Conservation (phyloP, 306 rosid species). For the Begonia peltatifolia region DNA sequence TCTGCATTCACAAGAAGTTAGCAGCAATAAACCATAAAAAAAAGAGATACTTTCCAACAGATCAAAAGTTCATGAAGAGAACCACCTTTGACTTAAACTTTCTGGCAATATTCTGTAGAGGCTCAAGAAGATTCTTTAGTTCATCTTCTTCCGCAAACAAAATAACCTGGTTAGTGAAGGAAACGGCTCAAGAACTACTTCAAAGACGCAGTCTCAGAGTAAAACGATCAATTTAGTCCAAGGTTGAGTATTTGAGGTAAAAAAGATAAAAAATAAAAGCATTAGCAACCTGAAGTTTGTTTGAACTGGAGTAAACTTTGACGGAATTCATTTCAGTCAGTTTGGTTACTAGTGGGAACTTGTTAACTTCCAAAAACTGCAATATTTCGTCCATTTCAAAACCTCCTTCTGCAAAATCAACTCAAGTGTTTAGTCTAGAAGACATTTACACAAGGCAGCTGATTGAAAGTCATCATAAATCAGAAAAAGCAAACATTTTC, state of each 20-base stretch:
- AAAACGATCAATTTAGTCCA: no score
- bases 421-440: neutral
- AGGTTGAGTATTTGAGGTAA: neutral
- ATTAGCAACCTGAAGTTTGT: slow-evolving; percentile 64
- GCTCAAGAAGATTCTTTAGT: slow-evolving; percentile 40
- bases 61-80: neutral
- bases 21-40: slow-evolving; percentile 5
- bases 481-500: no score
- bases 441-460: neutral
- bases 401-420: slow-evolving; percentile 54
- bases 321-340: slow-evolving; percentile 63
- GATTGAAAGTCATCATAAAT: neutral
- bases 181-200: neutral
- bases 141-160: slow-evolving; percentile 43
- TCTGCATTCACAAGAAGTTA: slow-evolving; percentile 34
- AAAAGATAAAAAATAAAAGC: neutral
- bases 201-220: neutral
- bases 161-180: slow-evolving; percentile 40
- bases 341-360: slow-evolving; percentile 70
- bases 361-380: slow-evolving; percentile 59
- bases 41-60: neutral
- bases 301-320: slow-evolving; percentile 61
- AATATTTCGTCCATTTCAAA: slow-evolving; percentile 38
- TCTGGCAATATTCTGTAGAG: slow-evolving; percentile 68
- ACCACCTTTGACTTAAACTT: slow-evolving; percentile 66